Evolutionary conservation across 768 basidiomycete species (phyloP).

Genomic region (Lactarius quietus): DNA sequence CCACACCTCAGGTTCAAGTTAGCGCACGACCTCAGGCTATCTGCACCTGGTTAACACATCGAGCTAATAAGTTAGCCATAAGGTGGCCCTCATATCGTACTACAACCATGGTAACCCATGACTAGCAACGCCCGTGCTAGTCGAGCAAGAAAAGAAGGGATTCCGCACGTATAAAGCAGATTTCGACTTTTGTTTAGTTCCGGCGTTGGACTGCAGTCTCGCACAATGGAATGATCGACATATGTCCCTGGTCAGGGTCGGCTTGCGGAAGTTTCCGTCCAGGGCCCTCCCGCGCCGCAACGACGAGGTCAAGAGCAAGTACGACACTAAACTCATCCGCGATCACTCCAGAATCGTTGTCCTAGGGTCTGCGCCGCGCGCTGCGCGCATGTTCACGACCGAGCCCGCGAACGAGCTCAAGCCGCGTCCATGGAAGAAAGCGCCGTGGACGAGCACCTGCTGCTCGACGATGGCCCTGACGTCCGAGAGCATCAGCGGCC

Average conservation of each 20-base stretch:
- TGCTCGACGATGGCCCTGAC: conserved; percentile 43
- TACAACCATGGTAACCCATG: too few species aligned
- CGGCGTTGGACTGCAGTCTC: too few species aligned
- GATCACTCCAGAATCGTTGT: conserved; percentile 36
- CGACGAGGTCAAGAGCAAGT: not conserved
- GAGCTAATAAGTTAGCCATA: too few species aligned
- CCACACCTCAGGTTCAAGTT: too few species aligned
- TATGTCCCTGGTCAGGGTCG: not conserved
- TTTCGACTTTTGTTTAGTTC: too few species aligned
- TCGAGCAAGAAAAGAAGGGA: too few species aligned
- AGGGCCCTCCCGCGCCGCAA: not conserved
- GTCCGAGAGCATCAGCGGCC: conserved; percentile 43
- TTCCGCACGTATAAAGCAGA: too few species aligned
- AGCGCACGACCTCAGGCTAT: too few species aligned
- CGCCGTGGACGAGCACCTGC: conserved; percentile 33
- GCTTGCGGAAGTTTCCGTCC: not conserved
- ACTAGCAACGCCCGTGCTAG: too few species aligned
- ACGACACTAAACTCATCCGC: not conserved
- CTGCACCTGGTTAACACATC: too few species aligned
- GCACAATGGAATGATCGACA: not conserved
- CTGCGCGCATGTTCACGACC: conserved; percentile 38
- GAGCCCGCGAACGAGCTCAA: conserved; percentile 40
- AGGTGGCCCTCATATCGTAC: too few species aligned
- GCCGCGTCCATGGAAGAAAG: conserved; percentile 39
- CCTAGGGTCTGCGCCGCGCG: conserved; percentile 37